phyloP scores from a whole-genome alignment of 805 yeast species.

The Candida jianshihensis region DNA sequence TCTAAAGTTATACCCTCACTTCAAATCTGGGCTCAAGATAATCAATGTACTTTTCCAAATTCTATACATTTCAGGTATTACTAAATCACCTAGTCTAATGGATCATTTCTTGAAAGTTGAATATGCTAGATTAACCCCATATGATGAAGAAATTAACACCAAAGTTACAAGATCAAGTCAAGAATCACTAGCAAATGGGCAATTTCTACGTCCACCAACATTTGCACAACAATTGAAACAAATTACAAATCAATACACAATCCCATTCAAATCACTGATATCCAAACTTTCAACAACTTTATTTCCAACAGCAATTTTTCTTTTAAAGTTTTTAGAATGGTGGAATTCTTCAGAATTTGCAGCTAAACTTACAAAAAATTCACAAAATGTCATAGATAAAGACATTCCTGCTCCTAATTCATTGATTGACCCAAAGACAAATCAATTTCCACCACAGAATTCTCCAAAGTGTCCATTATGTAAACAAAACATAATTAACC shows the following conservation, averaged over 20 bases:
- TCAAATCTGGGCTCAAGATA: constrained; percentile 40
- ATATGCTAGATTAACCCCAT: constrained; percentile 38
- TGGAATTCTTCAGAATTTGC: constrained; percentile 79
- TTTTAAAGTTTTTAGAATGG: constrained; percentile 86
- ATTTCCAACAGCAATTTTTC: constrained; percentile 77
- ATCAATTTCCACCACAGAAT: constrained; percentile 10
- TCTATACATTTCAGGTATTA: constrained; percentile 57
- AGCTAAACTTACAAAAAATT: constrained; percentile 43
- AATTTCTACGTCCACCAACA: constrained; percentile 20
- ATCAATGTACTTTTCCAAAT: constrained; percentile 53
- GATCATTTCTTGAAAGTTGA: constrained; percentile 57
- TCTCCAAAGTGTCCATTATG: constrained; percentile 69
- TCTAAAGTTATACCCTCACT: constrained; percentile 54
- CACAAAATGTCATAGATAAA: constrained; percentile 37
- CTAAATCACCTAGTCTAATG: constrained; percentile 55
- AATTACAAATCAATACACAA: constrained; percentile 7
- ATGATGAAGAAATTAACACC: constrained; percentile 20
- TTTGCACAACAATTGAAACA: constrained; percentile 18
- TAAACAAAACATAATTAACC: constrained; percentile 54
- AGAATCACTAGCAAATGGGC: neutral
- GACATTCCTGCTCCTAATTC: constrained; percentile 40
- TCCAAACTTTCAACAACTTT: constrained; percentile 29
- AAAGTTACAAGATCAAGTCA: neutral
- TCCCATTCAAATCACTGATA: constrained; percentile 11
- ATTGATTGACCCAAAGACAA: constrained; percentile 1